phyloP scores from a whole-genome alignment of 1,139 yeast genomes.

The Candida glucosophila region DNA sequence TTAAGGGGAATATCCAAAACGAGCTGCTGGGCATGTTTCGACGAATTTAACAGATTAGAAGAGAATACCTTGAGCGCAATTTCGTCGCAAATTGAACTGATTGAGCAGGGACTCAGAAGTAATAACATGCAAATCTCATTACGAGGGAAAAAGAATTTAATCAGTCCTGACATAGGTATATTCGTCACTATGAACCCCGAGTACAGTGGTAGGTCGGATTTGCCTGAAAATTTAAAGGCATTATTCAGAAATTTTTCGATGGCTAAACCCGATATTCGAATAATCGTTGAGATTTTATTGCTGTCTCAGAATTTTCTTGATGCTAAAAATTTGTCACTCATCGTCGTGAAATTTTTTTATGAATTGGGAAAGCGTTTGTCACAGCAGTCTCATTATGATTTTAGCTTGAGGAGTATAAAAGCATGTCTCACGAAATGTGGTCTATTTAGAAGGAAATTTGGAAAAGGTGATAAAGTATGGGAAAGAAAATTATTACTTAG shows the following conservation, averaged over 20 bases:
- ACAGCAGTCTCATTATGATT: constrained; percentile 72
- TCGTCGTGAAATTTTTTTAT: constrained; percentile 50
- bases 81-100: constrained; percentile 70
- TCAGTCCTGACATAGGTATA: constrained; percentile 56
- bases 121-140: background rate
- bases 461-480: constrained; percentile 4
- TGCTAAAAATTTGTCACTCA: constrained; percentile 38
- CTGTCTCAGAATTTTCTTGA: constrained; percentile 62
- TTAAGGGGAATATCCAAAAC: constrained; percentile 76
- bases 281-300: constrained; percentile 66
- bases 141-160: constrained; percentile 24
- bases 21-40: constrained; percentile 96
- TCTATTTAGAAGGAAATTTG: constrained; percentile 22
- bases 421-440: constrained; percentile 58
- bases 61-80: constrained; percentile 73
- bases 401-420: constrained; percentile 79
- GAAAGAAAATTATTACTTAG: constrained; percentile 40
- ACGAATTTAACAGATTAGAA: constrained; percentile 83
- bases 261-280: constrained; percentile 60
- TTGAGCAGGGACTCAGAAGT: constrained; percentile 44
- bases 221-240: constrained; percentile 83
- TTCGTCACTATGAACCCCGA: constrained; percentile 92
- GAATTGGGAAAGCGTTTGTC: constrained; percentile 33
- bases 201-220: constrained; percentile 70
- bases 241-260: constrained; percentile 72